Base-by-base conservation (phyloP, 2,329 filamentous ascomycete genomes). In the Cercospora brassicicola region DNA sequence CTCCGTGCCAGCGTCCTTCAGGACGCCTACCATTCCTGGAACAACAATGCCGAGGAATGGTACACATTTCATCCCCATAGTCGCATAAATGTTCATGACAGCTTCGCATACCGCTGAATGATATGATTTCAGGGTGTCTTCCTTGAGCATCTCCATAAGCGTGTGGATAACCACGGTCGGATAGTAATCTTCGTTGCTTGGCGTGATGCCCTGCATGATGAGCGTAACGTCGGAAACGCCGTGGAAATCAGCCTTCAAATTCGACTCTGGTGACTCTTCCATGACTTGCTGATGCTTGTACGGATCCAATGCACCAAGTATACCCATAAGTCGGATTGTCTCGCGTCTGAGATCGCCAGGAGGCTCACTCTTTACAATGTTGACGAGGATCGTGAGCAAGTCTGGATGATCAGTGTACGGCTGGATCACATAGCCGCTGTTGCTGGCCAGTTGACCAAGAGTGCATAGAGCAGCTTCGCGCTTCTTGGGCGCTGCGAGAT, bases 11-110 rank as follows among this genome's bases (percentile, higher is more conserved):
- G 94, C 93, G 61, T 90, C 91, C 73, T 91, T 88, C 69, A 99
- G 97, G 65, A 99, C 94, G 15, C 88, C 85, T 51, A 99, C 86
- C 76, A 99, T 99, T 0, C 93, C 95, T 0, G 96, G 95, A 33
- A 99, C 92, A 69, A 99, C 97, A 69, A 95, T 91, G 69, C 92
- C 91, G 1, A 99, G 87, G 79, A 98, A 99, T 0, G 93, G 91
- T 8, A 99, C 94, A 78, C 95, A 99, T 78, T 98, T 97, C 74
- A 99, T 83, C 2, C 95, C 95, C 69, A 99, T 86, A 0, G 96
- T 99, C 74, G 95, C 92, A 81, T 99, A 99, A 67, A 99, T 99
- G 74, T 93, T 97, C 89, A 99, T 98, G 74, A 99, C 96, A 4
- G 95, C 95, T 78, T 98, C 95, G 62, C 99, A 95, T 13, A 98